phyloP scores from a whole-genome alignment of 2,329 filamentous ascomycete species.

The Pezicula radicicola region DNA sequence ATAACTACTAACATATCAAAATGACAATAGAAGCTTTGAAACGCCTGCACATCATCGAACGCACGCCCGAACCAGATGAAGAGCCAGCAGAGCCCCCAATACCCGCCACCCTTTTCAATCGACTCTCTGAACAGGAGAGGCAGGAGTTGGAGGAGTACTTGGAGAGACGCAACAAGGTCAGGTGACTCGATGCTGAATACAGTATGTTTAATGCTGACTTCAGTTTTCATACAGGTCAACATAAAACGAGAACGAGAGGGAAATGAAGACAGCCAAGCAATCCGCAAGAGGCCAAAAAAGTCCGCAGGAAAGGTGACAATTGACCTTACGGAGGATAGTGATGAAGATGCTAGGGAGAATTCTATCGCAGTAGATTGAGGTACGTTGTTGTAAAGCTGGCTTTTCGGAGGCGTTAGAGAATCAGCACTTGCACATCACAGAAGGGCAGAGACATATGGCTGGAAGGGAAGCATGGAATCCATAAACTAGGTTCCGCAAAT shows the following conservation, averaged over 20 bases:
- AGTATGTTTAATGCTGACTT: not conserved
- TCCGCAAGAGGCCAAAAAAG: conserved; percentile 4
- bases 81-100: not conserved
- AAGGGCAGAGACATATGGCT: too few species aligned
- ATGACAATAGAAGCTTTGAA: conserved; percentile 15
- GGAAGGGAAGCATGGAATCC: too few species aligned
- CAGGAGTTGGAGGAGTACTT: not conserved
- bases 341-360: not conserved
- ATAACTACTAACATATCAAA: not conserved
- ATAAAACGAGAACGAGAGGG: conserved; percentile 6
- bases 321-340: conserved; percentile 10
- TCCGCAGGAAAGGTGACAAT: conserved; percentile 7
- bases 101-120: too few species aligned
- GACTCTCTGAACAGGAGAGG: not conserved
- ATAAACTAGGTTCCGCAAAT: too few species aligned
- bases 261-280: not conserved
- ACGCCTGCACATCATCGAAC: conserved; percentile 15
- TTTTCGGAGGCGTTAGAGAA: too few species aligned
- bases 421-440: too few species aligned
- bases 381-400: too few species aligned
- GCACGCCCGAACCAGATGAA: conserved; percentile 11
- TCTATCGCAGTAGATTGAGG: not conserved
- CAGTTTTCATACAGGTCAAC: not conserved
- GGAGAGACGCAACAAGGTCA: not conserved
- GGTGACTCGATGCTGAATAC: not conserved